A percentile compares a stretch with the other conserved stretches of the same genome.
These are phyloP conservation scores for Cladobotryum protrusum DNA, from an alignment of 2,329 filamentous ascomycete genomes.

Conservation along the genomic window DNA sequence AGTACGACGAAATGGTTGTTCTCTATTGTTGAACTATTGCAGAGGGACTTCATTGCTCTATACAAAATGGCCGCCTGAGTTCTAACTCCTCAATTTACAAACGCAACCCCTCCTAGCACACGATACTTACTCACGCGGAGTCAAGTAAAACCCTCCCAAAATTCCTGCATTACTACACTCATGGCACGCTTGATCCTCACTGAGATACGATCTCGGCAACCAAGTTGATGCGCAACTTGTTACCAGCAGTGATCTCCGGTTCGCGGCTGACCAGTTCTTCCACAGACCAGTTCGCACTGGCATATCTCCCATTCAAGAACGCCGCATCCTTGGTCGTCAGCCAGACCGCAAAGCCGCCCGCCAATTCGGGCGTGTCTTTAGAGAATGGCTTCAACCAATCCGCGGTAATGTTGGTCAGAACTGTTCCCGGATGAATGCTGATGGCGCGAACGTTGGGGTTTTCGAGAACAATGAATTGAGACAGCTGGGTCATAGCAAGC, in stretches of 20 bases:
- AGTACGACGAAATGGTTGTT: too few relatives aligned
- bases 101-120: too few relatives aligned
- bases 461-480: background rate
- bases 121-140: too few relatives aligned
- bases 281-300: constrained; percentile 6
- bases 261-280: constrained; percentile 5
- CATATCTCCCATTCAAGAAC: constrained; percentile 2
- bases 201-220: too few relatives aligned
- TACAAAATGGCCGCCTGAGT: too few relatives aligned
- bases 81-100: too few relatives aligned
- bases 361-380: constrained; percentile 1
- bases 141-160: too few relatives aligned
- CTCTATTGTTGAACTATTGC: too few relatives aligned
- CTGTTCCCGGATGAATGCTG: constrained; percentile 4
- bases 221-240: background rate
- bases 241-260: constrained; percentile 1
- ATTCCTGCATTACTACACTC: too few relatives aligned
- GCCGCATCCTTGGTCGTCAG: constrained; percentile 2
- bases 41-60: too few relatives aligned
- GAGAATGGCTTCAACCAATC: background rate
- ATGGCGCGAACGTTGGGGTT: constrained; percentile 4
- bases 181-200: too few relatives aligned
- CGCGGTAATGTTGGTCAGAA: background rate
- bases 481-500: constrained; percentile 2
- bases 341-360: constrained; percentile 3